Evolutionary conservation across 148 eudicot genomes (phyloP), one percentile per base, ranked within the genome.

Genomic region (Drosera capensis): DNA sequence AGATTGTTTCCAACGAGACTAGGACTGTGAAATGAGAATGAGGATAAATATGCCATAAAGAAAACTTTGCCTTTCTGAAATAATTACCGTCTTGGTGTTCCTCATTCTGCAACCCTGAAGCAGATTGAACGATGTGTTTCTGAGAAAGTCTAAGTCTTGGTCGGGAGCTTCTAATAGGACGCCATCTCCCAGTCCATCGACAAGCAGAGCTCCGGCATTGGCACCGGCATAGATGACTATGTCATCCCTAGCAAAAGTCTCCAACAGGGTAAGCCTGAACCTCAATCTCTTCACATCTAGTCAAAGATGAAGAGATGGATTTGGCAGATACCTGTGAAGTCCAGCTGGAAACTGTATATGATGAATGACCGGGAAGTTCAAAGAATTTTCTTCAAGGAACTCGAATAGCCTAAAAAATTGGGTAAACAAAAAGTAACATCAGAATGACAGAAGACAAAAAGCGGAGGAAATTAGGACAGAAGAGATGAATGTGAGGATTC

Each of bases 81-180:
- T 48, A 36, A 46, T 25, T 67, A 90, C 99, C 68, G 99, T 90
- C 66, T 90, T 90, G 48, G 99, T 90, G 66, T 90, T 90, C 23
- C 99, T 65, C 99, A 90, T 90, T 64, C 99, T 80, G 75, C 99
- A 90, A 48, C 99, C 99, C 61, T 90, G 99, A 46, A 90, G 81
- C 77, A 90, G 68, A 71, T 90, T 90, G 51, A 90, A 90, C 26
- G 99, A 90, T 20, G 99, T 84, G 52, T 76, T 60, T 67, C 99
- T 80, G 29, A 90, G 69, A 58, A 90, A 84, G 14, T 90, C 99
- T 25, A 90, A 65, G 59, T 90, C 95, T 48, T 84, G 87, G 29
- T 65, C 88, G 17, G 74, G 72, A 42, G 99, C 82, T 64, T 90
- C 99, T 62, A 90, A 52, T 47, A 90, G 68, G 42, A 90, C 46